phyloP scores from a whole-genome alignment of 2,329 filamentous ascomycete genomes.

The Dactylellina cionopaga region DNA sequence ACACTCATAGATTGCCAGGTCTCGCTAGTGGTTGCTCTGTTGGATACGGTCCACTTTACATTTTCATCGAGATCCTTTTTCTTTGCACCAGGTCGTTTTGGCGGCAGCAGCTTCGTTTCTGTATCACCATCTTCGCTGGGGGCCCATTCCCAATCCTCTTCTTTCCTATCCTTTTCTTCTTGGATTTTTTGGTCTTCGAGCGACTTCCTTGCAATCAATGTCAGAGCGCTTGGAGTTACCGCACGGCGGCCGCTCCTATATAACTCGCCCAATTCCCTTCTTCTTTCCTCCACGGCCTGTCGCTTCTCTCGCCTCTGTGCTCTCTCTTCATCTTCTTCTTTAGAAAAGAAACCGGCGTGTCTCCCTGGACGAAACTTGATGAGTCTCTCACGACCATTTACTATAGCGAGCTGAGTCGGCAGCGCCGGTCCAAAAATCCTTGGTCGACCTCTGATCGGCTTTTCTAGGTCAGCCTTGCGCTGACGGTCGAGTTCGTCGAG shows the following conservation, averaged over 20 bases:
- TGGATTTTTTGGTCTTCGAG: not conserved
- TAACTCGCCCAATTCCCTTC: no score
- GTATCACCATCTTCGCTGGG: not conserved
- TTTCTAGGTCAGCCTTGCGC: not conserved
- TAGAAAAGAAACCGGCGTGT: not conserved
- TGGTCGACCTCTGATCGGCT: not conserved
- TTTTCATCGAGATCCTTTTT: no score
- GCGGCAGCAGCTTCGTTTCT: not conserved
- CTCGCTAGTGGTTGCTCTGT: no score
- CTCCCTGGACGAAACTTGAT: conserved; percentile 14
- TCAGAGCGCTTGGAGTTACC: not conserved
- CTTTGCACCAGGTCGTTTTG: no score
- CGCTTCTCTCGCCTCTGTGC: not conserved
- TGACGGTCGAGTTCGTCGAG: not conserved
- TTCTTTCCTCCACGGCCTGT: not conserved
- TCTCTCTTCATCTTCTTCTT: not conserved
- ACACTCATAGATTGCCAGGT: conserved; percentile 1
- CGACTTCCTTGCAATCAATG: conserved; percentile 1
- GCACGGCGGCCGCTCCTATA: not conserved
- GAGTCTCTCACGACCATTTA: conserved; percentile 1
- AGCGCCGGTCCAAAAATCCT: conserved; percentile 1
- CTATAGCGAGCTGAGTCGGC: conserved; percentile 9
- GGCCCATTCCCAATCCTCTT: conserved; percentile 4
- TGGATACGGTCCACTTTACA: no score
- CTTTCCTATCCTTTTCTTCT: not conserved